A percentile compares a stretch with the other conserved stretches of the same genome.
These are phyloP conservation scores for Pestalotiopsis sp. DNA, from an alignment of 2,329 filamentous ascomycete genomes.

Conservation along the genomic window DNA sequence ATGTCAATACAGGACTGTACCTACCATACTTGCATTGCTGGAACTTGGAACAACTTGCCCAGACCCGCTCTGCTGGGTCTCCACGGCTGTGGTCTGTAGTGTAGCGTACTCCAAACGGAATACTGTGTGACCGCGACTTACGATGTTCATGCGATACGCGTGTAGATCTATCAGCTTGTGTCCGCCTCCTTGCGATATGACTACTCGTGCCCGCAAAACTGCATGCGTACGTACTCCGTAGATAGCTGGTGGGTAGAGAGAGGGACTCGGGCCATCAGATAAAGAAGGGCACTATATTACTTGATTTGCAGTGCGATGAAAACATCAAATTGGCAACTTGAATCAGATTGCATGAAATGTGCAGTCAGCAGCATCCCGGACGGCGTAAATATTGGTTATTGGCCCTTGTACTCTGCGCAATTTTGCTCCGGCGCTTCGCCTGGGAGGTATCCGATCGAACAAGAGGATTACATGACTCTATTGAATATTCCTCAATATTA, in stretches of 20 bases:
- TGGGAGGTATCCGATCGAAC: not conserved
- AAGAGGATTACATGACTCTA: not conserved
- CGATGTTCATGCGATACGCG: not conserved
- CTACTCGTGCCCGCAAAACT: not conserved
- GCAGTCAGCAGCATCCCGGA: not conserved
- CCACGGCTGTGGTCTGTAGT: not conserved
- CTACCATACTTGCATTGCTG: not conserved
- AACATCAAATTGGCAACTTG: not conserved
- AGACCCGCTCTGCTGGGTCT: slow-evolving; percentile 2
- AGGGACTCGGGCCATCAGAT: not conserved
- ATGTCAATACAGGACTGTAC: not conserved
- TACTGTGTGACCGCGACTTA: not conserved
- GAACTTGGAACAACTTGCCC: not conserved
- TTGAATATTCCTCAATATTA: too few relatives aligned
- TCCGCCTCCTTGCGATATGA: not conserved
- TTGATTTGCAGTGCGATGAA: not conserved
- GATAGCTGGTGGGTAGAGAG: too few relatives aligned
- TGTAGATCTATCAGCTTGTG: not conserved
- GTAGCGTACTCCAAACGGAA: too few relatives aligned
- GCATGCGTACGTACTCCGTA: too few relatives aligned
- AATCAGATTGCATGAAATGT: not conserved
- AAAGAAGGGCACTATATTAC: not conserved
- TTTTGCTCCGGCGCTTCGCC: not conserved
- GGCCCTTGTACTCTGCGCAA: not conserved
- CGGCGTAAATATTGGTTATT: not conserved